A percentile compares a stretch with the other conserved stretches of the same genome.
These are phyloP conservation scores for Phialocephala sp. DNA, from an alignment of 2,329 filamentous ascomycete genomes.

Conservation along the genomic window DNA sequence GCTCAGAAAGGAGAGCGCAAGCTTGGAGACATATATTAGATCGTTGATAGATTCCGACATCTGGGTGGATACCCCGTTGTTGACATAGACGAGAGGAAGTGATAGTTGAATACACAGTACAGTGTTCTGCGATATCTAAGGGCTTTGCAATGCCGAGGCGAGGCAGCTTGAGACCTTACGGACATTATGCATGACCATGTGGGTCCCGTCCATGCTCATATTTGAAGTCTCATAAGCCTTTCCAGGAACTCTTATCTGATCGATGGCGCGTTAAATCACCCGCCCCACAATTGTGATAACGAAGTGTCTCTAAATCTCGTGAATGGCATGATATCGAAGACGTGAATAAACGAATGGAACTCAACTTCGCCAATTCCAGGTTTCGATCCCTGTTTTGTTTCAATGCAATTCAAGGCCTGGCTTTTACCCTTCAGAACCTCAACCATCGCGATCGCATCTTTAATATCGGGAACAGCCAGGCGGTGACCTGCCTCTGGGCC, in stretches of 20 bases:
- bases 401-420: background rate
- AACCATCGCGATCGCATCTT: background rate
- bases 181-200: no score
- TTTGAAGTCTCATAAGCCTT: no score
- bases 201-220: no score
- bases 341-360: no score
- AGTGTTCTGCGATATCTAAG: background rate
- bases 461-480: background rate
- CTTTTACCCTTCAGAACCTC: background rate
- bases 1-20: background rate
- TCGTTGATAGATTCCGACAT: background rate
- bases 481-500: background rate
- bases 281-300: no score
- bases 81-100: background rate
- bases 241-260: no score
- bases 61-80: background rate
- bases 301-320: no score
- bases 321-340: no score
- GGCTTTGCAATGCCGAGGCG: no score
- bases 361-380: background rate
- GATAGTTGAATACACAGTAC: background rate
- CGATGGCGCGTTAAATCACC: no score
- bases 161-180: no score
- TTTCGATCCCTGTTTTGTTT: conserved; percentile 1
- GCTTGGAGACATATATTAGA: background rate